A percentile compares a stretch with the other conserved stretches of the same genome.
phyloP scores from a whole-genome alignment of 768 basidiomycete species.

The Chlorophyllum brunneum region DNA sequence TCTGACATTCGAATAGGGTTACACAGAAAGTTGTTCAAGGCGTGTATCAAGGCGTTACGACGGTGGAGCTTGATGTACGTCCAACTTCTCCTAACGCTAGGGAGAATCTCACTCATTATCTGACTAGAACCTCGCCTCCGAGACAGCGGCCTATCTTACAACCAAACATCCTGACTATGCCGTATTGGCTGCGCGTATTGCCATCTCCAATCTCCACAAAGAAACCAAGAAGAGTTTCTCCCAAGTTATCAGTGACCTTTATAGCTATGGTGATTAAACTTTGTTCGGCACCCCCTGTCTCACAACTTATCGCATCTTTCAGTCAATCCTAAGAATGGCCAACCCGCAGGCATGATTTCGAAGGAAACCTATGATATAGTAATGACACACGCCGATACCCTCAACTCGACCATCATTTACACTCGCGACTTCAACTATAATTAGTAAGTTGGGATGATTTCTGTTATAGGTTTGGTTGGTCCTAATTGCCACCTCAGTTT shows the following conservation, averaged over 20 bases:
- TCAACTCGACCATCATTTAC: constrained; percentile 96
- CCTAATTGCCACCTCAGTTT: constrained; percentile 48
- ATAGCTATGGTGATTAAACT: constrained; percentile 67
- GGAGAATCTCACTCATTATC: neutral
- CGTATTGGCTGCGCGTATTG: constrained; percentile 96
- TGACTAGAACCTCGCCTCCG: constrained; percentile 88
- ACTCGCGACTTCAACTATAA: constrained; percentile 98
- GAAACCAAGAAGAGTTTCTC: constrained; percentile 99
- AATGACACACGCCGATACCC: constrained; percentile 69
- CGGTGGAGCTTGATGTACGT: constrained; percentile 92
- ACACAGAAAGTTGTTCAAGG: constrained; percentile 91
- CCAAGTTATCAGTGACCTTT: constrained; percentile 85
- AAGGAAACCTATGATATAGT: constrained; percentile 81
- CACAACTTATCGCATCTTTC: constrained; percentile 18
- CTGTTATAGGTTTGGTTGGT: neutral
- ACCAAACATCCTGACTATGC: constrained; percentile 98
- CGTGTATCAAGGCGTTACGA: constrained; percentile 94
- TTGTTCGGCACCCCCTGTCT: neutral
- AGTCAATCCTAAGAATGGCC: constrained; percentile 95
- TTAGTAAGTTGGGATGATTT: constrained; percentile 48
- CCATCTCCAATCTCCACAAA: constrained; percentile 98
- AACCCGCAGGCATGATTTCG: constrained; percentile 86
- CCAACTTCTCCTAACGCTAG: neutral
- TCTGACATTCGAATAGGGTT: constrained; percentile 44
- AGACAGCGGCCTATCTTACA: constrained; percentile 96